Conservation (phyloP, 371 early-diverging fungal genomes). For the Mortierella sp. region DNA sequence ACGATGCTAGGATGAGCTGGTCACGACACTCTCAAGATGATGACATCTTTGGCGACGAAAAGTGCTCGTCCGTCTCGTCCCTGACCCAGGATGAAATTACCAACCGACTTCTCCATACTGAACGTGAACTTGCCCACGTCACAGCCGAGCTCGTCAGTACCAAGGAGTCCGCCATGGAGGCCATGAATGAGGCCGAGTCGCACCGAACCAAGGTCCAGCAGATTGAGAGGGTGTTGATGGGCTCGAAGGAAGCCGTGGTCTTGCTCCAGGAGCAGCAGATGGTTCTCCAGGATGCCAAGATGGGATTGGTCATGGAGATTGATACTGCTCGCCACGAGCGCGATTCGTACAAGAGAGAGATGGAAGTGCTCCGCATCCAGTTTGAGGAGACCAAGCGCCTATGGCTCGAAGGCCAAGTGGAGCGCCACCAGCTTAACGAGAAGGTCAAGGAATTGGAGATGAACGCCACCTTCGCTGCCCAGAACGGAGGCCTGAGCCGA, state of each 20-base stretch:
- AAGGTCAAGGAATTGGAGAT: slow-evolving; percentile 53
- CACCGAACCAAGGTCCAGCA: slow-evolving; percentile 38
- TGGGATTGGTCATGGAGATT: slow-evolving; percentile 44
- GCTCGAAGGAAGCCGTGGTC: slow-evolving; percentile 47
- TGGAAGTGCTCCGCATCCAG: slow-evolving; percentile 41
- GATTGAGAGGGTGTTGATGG: slow-evolving; percentile 42
- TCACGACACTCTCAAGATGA: slow-evolving; percentile 48
- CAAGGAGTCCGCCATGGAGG: slow-evolving; percentile 49
- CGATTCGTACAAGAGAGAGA: slow-evolving; percentile 23
- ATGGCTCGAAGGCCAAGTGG: slow-evolving; percentile 47
- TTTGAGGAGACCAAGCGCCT: slow-evolving; percentile 51
- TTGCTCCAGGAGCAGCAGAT: slow-evolving; percentile 48
- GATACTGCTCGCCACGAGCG: slow-evolving; percentile 42
- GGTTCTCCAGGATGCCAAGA: slow-evolving; percentile 33
- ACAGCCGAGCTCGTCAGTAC: slow-evolving; percentile 44
- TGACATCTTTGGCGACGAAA: slow-evolving; percentile 26
- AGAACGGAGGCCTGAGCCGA: slow-evolving; percentile 26
- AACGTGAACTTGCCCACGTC: slow-evolving; percentile 52
- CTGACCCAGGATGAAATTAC: slow-evolving; percentile 38
- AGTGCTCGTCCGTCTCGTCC: slow-evolving; percentile 37
- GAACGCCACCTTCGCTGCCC: slow-evolving; percentile 44
- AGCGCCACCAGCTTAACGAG: slow-evolving; percentile 42
- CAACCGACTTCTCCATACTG: slow-evolving; percentile 17
- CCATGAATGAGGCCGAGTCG: slow-evolving; percentile 47
- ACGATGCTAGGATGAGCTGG: slow-evolving; percentile 36